Evolutionary conservation across 345 rosid genomes (phyloP), one percentile per base, ranked within the genome.

Genomic region (Populus davidiana): DNA sequence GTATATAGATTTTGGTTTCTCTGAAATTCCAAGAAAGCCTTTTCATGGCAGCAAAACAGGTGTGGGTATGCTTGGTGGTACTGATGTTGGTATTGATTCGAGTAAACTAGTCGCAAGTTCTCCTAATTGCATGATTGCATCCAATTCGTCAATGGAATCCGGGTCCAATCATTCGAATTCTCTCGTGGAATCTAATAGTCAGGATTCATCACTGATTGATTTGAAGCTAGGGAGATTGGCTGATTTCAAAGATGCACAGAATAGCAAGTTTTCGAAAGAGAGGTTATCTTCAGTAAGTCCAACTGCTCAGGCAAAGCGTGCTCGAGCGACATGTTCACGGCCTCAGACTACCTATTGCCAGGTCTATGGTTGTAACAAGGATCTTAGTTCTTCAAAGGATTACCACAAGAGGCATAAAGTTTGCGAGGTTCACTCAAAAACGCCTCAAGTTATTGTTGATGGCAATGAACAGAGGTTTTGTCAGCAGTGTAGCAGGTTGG

Each of bases 401-500:
- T 94, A 94, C 82, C 88, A 94, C 83, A 89, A 85, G 88, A 85
- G 91, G 86, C 96, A 92, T 73, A 92, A 87, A 86, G 97, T 94
- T 54, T 92, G 98, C 56, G 96, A 91, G 72, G 79, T 70, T 75
- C 98, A 94, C 84, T 86, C 97, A 3, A 94, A 94, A 85, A 81
- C 92, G 23, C 79, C 96, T 0, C 81, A 77, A 68, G 98, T 91
- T 14, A 79, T 91, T 65, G 97, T 94, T 74, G 82, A 83, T 69
- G 94, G 93, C 27, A 62, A 83, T 63, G 92, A 90, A 65, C 91
- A 92, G 85, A 91, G 98, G 80, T 92, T 94, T 77, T 94, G 98
- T 79, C 97, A 94, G 75, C 98, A 94, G 81, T 94, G 98, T 73
- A 94, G 98, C 88, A 92, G 97, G 97, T 94, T 73, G 41, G 76